These are phyloP conservation scores for Ligustrum vulgare DNA, from an alignment of 257 asterid genomes.

Conservation along the genomic window DNA sequence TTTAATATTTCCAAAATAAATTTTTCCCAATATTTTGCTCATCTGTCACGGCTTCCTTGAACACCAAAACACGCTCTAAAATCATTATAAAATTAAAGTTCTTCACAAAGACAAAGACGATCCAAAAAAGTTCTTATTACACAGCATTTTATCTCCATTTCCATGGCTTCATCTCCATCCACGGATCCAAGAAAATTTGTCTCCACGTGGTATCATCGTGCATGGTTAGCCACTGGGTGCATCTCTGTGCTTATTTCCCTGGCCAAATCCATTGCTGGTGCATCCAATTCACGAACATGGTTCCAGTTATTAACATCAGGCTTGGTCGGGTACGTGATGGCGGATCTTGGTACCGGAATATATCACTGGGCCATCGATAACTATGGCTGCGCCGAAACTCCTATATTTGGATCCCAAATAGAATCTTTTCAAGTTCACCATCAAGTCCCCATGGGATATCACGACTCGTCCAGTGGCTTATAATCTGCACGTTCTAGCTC, in stretches of 20 bases:
- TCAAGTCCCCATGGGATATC: slow-evolving; percentile 48
- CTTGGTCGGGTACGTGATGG: slow-evolving; percentile 33
- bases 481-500: slow-evolving; percentile 38
- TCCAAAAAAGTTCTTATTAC: not conserved
- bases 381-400: slow-evolving; percentile 39
- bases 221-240: slow-evolving; percentile 46
- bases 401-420: slow-evolving; percentile 38
- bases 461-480: slow-evolving; percentile 39
- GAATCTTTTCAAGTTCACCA: slow-evolving; percentile 55
- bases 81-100: too few relatives aligned
- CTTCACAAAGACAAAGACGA: too few relatives aligned
- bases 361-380: slow-evolving; percentile 59
- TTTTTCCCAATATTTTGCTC: not conserved
- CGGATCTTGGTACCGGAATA: slow-evolving; percentile 40
- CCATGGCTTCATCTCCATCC: not conserved
- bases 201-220: slow-evolving; percentile 49
- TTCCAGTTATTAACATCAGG: slow-evolving; percentile 32
- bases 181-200: not conserved
- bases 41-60: too few relatives aligned
- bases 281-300: slow-evolving; percentile 28
- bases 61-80: too few relatives aligned
- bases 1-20: too few relatives aligned
- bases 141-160: not conserved
- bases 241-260: slow-evolving; percentile 36
- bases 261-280: slow-evolving; percentile 32